Base-by-base conservation (phyloP, 1,139 yeast species). In the Magnusiomyces ingens region DNA sequence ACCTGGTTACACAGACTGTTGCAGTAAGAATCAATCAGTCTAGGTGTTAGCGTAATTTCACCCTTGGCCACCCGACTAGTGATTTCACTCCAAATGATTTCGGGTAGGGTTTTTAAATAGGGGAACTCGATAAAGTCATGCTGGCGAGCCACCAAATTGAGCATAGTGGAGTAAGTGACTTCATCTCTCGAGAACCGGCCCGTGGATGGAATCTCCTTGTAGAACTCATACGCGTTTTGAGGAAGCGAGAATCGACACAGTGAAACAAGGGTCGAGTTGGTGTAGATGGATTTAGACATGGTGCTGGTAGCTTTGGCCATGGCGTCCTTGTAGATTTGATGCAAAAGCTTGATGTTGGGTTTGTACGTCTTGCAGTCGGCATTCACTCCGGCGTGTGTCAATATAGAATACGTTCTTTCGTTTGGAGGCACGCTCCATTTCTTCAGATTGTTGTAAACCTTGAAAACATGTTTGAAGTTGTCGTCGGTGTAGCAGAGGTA, bases 361-460 rank as follows among this genome's bases (percentile, higher is more conserved):
- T 37, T 38, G 15, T 43, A 26, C 44, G 52, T 40, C 19, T 32
- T 42, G 18, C 32, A 36, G 8, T 26, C 48, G 1, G 45, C 8
- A 17, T 21, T 12, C 2, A 32, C 42, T 3, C 45, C 41, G 10
- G 35, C 29, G 19, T 45, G 50, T 3, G 52, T 26, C 15, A 55
- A 37, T 22, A 55, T 50, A 13, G 53, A 50, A 6, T 47, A 42
- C 1, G 55, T 55, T 29, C 55, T 36, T 26, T 55, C 55, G 32
- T 52, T 55, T 5, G 52, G 49, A 2, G 47, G 18, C 21, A 54
- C 53, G 12, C 55, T 54, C 54, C 54, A 50, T 52, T 55, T 55
- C 22, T 50, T 52, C 52, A 55, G 21, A 36, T 48, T 52, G 26
- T 48, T 52, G 37, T 42, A 52, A 1, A 55, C 54, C 13, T 46